phyloP scores from a whole-genome alignment of 257 asterid species.

The Anisodus acutangulus region DNA sequence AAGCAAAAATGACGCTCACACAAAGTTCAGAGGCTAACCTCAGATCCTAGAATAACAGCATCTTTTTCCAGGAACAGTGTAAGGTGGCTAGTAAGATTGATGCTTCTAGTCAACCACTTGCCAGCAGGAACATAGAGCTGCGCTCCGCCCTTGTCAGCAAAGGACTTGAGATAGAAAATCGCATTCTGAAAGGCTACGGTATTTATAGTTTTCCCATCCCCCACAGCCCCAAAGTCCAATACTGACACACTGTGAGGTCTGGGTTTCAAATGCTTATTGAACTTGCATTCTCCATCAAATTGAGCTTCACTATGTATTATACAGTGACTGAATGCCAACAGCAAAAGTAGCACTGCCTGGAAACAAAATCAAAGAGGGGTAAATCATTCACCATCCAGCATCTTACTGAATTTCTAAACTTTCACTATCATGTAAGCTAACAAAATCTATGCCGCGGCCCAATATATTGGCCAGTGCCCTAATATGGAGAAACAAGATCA shows the following conservation, averaged over 20 bases:
- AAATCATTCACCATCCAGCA: background rate
- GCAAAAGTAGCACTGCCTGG: conserved; percentile 72
- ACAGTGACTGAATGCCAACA: conserved; percentile 51
- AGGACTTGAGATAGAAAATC: conserved; percentile 90
- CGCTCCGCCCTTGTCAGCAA: conserved; percentile 97
- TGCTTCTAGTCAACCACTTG: conserved; percentile 83
- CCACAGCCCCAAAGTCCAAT: conserved; percentile 90
- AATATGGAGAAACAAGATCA: background rate
- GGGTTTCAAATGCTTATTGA: conserved; percentile 68
- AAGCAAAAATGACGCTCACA: background rate
- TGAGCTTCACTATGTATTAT: conserved; percentile 35
- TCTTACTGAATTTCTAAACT: background rate
- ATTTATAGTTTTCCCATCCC: conserved; percentile 85
- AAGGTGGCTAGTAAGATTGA: conserved; percentile 95
- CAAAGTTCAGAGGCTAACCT: conserved; percentile 52
- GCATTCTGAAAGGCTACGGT: conserved; percentile 97
- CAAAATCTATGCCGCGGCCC: background rate
- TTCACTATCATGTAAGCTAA: conserved; percentile 20
- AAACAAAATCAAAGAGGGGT: conserved; percentile 34
- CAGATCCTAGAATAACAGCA: conserved; percentile 82
- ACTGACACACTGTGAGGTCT: conserved; percentile 99
- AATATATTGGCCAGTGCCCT: background rate
- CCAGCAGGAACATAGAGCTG: conserved; percentile 97
- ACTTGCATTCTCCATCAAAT: conserved; percentile 71
- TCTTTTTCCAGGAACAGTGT: conserved; percentile 91